Conservation (phyloP, 2,329 filamentous ascomycete species). For the Pestalotiopsis sp. region DNA sequence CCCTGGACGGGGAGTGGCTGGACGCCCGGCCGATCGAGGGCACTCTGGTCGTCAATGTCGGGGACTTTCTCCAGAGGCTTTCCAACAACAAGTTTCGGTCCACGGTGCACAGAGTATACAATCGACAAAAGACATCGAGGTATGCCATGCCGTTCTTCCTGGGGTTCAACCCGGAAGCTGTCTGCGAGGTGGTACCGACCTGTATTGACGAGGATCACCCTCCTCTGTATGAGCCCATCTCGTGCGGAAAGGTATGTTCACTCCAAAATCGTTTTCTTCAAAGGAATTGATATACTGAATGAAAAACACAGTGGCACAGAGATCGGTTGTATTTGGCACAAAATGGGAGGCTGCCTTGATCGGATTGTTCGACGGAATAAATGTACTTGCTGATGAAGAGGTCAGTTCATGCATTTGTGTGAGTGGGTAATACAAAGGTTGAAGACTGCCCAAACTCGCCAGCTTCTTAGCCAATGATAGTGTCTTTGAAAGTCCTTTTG, state of each 20-base stretch:
- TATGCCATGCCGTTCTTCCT: conserved; percentile 45
- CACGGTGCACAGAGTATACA: conserved; percentile 43
- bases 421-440: no score
- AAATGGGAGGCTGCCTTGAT: background rate
- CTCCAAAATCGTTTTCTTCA: conserved; percentile 20
- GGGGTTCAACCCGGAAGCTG: conserved; percentile 38
- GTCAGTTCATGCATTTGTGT: background rate
- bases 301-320: conserved; percentile 22
- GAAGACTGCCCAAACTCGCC: no score
- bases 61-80: conserved; percentile 42
- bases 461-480: no score
- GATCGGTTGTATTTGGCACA: conserved; percentile 26
- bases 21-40: conserved; percentile 43
- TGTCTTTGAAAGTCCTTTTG: no score
- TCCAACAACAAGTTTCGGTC: conserved; percentile 35
- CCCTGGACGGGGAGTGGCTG: conserved; percentile 46
- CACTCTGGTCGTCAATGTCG: conserved; percentile 49
- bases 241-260: conserved; percentile 23
- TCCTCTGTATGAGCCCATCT: conserved; percentile 18
- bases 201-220: conserved; percentile 20
- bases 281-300: conserved; percentile 1
- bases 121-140: conserved; percentile 37
- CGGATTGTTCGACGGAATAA: background rate
- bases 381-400: background rate
- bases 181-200: conserved; percentile 35